These are phyloP conservation scores for Agarophyton chilense DNA, from an alignment of 23 red algal genomes.

Conservation along the genomic window DNA sequence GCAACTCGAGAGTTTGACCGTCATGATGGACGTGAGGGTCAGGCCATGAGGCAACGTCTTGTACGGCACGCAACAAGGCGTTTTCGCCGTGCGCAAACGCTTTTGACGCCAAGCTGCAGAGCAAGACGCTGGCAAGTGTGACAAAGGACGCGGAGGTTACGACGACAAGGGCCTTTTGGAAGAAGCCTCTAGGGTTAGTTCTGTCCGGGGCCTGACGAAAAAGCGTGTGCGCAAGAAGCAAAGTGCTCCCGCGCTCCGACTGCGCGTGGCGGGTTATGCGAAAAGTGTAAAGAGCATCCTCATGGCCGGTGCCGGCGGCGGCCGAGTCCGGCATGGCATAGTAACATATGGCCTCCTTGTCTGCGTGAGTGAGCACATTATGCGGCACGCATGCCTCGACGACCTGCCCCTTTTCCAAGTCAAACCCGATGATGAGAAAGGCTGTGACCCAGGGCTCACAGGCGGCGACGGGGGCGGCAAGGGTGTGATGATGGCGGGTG, in stretches of 20 bases:
- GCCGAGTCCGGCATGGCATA: slow-evolving; percentile 56
- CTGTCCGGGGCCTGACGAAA: slow-evolving; percentile 52
- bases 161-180: slow-evolving; percentile 58
- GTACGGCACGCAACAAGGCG: slow-evolving; percentile 19
- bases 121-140: slow-evolving; percentile 3
- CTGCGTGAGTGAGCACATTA: slow-evolving; percentile 29
- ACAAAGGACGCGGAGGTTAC: slow-evolving; percentile 33
- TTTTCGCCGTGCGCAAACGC: slow-evolving; percentile 29
- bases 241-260: neutral
- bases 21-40: neutral
- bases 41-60: slow-evolving; percentile 37
- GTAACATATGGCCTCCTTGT: slow-evolving; percentile 21
- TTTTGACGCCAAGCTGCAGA: slow-evolving; percentile 10
- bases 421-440: slow-evolving; percentile 48
- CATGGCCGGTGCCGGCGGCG: slow-evolving; percentile 12
- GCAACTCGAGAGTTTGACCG: neutral
- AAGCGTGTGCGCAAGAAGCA: slow-evolving; percentile 39
- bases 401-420: slow-evolving; percentile 52
- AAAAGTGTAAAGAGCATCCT: slow-evolving; percentile 52
- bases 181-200: slow-evolving; percentile 23
- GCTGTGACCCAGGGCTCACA: slow-evolving; percentile 38
- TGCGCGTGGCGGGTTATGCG: slow-evolving; percentile 6
- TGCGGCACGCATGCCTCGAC: slow-evolving; percentile 38
- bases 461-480: neutral
- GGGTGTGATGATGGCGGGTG: neutral